phyloP scores from a whole-genome alignment of 345 rosid genomes.

The Citrus australasica region DNA sequence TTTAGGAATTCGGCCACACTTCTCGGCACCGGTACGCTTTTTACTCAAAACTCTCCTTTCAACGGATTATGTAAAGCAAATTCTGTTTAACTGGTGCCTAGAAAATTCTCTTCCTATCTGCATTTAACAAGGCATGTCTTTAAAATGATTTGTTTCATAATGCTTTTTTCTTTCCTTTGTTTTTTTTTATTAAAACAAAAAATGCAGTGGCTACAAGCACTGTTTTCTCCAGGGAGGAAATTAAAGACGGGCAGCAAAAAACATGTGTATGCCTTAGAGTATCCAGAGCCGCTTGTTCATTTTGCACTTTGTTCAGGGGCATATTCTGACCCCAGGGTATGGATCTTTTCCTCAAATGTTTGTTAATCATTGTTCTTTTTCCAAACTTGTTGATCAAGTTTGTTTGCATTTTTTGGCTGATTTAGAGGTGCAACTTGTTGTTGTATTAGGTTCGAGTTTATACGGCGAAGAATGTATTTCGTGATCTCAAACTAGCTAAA shows the following conservation, averaged over 20 bases:
- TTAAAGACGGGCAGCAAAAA: conserved; percentile 38
- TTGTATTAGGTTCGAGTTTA: conserved; percentile 59
- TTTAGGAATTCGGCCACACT: conserved; percentile 66
- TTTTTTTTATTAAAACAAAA: neutral
- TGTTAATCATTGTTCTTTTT: neutral
- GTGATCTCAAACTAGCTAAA: conserved; percentile 57
- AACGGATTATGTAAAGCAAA: too few relatives aligned
- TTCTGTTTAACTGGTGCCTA: neutral
- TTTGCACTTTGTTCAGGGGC: conserved; percentile 78
- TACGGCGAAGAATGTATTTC: conserved; percentile 53
- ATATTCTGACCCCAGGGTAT: conserved; percentile 71
- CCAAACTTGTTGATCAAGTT: neutral
- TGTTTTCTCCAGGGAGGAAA: conserved; percentile 78
- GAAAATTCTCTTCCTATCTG: neutral
- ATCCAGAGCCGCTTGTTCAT: conserved; percentile 80
- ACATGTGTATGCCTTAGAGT: conserved; percentile 73
- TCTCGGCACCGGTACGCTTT: conserved; percentile 56
- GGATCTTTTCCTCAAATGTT: conserved; percentile 2
- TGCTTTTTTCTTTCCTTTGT: neutral
- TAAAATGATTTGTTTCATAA: neutral
- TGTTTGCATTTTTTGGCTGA: neutral
- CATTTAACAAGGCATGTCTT: neutral
- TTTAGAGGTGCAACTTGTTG: neutral
- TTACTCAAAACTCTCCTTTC: neutral
- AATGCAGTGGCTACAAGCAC: conserved; percentile 72